Conservation (phyloP, 371 early-diverging fungal species). For the Capillidium heterosporum region DNA sequence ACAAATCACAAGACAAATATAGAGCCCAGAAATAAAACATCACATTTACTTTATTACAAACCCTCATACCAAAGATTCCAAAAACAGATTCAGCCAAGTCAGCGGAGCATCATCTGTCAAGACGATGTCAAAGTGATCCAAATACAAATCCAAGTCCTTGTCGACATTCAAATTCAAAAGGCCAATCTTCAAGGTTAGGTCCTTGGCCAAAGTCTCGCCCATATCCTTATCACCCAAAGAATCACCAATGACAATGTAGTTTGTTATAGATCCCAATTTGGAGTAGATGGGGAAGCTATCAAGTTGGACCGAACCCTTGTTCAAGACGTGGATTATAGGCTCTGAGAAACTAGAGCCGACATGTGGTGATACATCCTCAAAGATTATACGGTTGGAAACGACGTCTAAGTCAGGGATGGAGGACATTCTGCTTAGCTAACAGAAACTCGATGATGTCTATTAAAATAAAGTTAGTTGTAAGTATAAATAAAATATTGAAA, state of each 20-base stretch:
- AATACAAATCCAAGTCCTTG: conserved; percentile 21
- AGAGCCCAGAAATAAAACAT: no score
- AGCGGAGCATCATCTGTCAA: conserved; percentile 37
- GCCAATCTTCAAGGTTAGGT: conserved; percentile 39
- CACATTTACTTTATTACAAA: background rate
- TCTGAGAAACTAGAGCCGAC: conserved; percentile 33
- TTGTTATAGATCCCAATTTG: conserved; percentile 19
- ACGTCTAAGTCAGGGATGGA: background rate
- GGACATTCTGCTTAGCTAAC: background rate
- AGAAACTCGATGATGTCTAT: background rate
- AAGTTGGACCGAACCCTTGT: conserved; percentile 4
- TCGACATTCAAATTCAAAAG: conserved; percentile 48
- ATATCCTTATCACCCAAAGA: conserved; percentile 54
- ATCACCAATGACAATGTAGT: conserved; percentile 54
- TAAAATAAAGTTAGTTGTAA: background rate
- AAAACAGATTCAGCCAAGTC: conserved; percentile 16
- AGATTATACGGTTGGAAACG: conserved; percentile 55
- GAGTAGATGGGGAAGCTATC: conserved; percentile 19
- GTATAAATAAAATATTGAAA: background rate
- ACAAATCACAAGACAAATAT: no score
- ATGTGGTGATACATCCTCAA: conserved; percentile 21
- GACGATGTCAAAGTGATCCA: conserved; percentile 46
- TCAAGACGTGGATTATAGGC: background rate
- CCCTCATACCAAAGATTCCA: background rate
- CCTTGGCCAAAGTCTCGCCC: conserved; percentile 35